These are phyloP conservation scores for Sporobolomyces phaffii DNA, from an alignment of 768 basidiomycete genomes.

Conservation along the genomic window DNA sequence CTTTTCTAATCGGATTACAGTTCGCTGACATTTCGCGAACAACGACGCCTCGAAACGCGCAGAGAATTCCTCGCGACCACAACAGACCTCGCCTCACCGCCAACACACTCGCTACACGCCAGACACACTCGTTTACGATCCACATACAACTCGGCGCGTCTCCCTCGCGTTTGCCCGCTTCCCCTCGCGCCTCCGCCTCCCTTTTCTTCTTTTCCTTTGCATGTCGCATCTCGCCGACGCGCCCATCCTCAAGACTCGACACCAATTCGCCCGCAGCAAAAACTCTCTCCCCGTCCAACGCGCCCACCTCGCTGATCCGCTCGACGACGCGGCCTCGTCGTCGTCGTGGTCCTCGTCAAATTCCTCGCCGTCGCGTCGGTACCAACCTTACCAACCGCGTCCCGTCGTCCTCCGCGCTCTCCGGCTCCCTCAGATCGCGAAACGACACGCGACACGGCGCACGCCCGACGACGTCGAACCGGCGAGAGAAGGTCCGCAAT, in stretches of 20 bases:
- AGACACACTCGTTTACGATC: background rate
- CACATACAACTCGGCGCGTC: too few species aligned
- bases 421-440: conserved; percentile 4
- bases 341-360: background rate
- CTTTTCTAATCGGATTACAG: too few species aligned
- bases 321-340: background rate
- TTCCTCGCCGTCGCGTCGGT: conserved; percentile 8
- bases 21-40: too few species aligned
- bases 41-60: background rate
- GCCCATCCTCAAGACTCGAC: conserved; percentile 23
- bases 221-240: conserved; percentile 30
- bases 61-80: background rate
- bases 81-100: too few species aligned
- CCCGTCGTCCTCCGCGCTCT: background rate
- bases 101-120: background rate
- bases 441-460: background rate
- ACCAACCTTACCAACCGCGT: background rate
- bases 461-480: background rate
- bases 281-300: background rate
- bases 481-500: background rate
- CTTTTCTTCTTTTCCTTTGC: background rate
- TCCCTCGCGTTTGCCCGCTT: background rate
- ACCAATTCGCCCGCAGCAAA: background rate
- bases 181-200: background rate
- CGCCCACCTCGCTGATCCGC: background rate